phyloP scores from a whole-genome alignment of 768 basidiomycete species.

The Agaricus bisporus region DNA sequence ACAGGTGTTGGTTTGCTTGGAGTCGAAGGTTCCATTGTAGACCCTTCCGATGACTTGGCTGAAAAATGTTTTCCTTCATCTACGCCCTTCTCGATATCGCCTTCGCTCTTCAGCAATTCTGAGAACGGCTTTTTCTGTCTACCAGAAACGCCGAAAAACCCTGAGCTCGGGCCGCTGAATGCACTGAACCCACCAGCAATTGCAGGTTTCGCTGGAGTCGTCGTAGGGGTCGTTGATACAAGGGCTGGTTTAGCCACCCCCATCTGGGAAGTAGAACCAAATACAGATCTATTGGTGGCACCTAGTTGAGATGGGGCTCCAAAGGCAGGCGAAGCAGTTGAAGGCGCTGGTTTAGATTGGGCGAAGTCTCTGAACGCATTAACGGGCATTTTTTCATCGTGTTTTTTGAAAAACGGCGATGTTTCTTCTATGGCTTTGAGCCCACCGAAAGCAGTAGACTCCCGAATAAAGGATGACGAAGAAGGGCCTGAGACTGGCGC shows the following conservation, averaged over 20 bases:
- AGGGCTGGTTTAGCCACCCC: conserved; percentile 27
- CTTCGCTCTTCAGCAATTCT: conserved; percentile 48
- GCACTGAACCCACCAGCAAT: conserved; percentile 43
- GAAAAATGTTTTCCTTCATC: background rate
- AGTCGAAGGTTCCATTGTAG: background rate
- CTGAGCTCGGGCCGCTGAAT: conserved; percentile 36
- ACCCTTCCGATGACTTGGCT: no score
- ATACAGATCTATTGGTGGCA: conserved; percentile 12
- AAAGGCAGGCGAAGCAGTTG: conserved; percentile 27
- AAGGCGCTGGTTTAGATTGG: conserved; percentile 3
- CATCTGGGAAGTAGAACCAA: conserved; percentile 27
- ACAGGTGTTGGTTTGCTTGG: conserved; percentile 1
- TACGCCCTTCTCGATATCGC: conserved; percentile 11
- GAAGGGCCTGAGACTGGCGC: conserved; percentile 5
- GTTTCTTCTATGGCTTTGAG: conserved; percentile 36
- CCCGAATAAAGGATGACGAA: conserved; percentile 26
- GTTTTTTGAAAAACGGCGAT: conserved; percentile 51
- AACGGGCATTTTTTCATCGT: conserved; percentile 25
- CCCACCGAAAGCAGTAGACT: conserved; percentile 39
- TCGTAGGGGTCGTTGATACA: conserved; percentile 18
- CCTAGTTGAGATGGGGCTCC: conserved; percentile 29
- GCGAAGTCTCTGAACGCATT: conserved; percentile 30
- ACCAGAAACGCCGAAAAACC: conserved; percentile 36
- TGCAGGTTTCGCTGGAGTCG: conserved; percentile 22
- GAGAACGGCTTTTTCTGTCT: conserved; percentile 41